These are phyloP conservation scores for Paracorniculantispora psalliotae DNA, from an alignment of 2,329 filamentous ascomycete genomes.

Conservation along the genomic window DNA sequence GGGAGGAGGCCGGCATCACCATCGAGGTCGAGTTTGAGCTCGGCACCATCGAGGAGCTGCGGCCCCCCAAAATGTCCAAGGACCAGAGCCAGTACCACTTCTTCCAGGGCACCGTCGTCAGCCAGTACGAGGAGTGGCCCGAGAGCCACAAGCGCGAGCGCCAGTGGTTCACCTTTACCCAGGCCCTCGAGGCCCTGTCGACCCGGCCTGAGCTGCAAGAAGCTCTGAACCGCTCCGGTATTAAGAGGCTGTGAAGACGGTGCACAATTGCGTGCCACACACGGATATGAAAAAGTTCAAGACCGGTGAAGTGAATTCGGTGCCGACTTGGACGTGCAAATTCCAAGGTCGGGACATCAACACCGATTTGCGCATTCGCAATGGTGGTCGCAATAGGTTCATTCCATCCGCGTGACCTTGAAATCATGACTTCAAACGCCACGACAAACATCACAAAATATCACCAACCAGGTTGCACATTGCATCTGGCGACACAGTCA, in stretches of 20 bases:
- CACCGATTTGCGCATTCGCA: too few species aligned
- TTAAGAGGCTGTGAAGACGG: constrained; percentile 45
- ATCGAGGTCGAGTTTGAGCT: constrained; percentile 81
- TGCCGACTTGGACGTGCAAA: too few species aligned
- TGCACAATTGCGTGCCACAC: too few species aligned
- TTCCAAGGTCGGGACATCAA: too few species aligned
- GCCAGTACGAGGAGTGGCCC: constrained; percentile 84
- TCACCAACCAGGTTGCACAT: too few species aligned
- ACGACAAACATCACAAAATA: too few species aligned
- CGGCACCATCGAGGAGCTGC: constrained; percentile 78
- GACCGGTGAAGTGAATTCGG: too few species aligned
- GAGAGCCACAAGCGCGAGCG: constrained; percentile 88
- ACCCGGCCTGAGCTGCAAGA: constrained; percentile 82
- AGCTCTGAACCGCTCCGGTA: constrained; percentile 75
- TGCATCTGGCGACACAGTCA: too few species aligned
- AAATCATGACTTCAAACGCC: too few species aligned
- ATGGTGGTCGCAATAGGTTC: too few species aligned
- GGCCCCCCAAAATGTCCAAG: constrained; percentile 68
- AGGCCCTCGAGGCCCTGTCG: constrained; percentile 73
- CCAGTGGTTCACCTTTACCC: constrained; percentile 80
- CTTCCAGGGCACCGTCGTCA: constrained; percentile 82
- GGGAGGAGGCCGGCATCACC: constrained; percentile 94
- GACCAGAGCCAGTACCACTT: constrained; percentile 67
- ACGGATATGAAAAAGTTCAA: too few species aligned
- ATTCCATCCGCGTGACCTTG: too few species aligned